Percentiles rank a stretch among this genome's conserved stretches.
These are phyloP conservation scores for Neovahlkampfia damariscottae DNA, from an alignment of 78 protist genomes.

Conservation along the genomic window DNA sequence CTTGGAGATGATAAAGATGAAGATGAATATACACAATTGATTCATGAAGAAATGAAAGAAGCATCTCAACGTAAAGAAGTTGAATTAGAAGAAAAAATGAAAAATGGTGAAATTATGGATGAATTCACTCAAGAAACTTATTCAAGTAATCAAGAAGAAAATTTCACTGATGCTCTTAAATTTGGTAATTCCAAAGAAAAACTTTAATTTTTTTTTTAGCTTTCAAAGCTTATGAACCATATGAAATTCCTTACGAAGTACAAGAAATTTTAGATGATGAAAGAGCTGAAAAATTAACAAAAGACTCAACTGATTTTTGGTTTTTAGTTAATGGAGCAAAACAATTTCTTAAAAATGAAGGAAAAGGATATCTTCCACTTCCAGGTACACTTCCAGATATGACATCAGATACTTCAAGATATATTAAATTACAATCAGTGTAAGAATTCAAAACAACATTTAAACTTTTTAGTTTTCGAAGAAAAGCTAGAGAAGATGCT, in stretches of 20 bases:
- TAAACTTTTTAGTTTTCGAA: no score
- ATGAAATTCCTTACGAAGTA: background rate
- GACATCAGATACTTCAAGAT: background rate
- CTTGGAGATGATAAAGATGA: background rate
- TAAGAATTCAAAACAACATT: no score
- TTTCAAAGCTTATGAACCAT: background rate
- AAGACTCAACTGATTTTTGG: constrained; percentile 3
- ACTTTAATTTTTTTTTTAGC: background rate
- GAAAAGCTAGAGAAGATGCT: background rate
- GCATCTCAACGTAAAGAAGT: no score
- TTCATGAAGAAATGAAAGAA: no score
- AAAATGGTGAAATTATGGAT: no score
- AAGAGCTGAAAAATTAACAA: background rate
- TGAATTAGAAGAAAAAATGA: no score
- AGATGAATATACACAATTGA: no score
- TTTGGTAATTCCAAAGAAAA: background rate
- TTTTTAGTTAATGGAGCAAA: background rate
- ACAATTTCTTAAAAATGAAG: constrained; percentile 6
- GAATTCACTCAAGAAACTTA: no score
- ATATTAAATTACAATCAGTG: background rate
- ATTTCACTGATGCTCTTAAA: background rate
- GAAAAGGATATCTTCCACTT: constrained; percentile 5
- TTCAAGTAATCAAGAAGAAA: background rate
- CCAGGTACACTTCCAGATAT: constrained; percentile 22
- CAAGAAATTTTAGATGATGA: background rate